Percentiles rank a stretch among this genome's conserved stretches.
phyloP scores from a whole-genome alignment of 495 filamentous ascomycete species.

The Lophiostoma macrostomum region DNA sequence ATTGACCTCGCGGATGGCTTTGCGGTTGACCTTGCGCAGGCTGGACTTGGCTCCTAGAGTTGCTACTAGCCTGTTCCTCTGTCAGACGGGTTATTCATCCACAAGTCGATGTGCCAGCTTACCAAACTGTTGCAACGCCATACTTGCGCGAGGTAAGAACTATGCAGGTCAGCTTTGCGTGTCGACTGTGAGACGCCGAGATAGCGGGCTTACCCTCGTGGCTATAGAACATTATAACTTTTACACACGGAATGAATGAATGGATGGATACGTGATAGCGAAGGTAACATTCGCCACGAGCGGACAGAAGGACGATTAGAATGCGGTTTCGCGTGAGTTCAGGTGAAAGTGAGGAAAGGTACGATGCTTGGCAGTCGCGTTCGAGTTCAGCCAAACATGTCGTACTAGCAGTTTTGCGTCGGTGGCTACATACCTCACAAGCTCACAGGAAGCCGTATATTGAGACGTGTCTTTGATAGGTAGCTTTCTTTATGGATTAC shows the following conservation, averaged over 20 bases:
- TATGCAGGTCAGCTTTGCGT: slow-evolving; percentile 40
- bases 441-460: too few relatives aligned
- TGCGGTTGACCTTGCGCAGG: slow-evolving; percentile 74
- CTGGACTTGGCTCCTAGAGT: slow-evolving; percentile 75
- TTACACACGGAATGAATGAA: slow-evolving; percentile 1
- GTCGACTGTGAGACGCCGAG: slow-evolving; percentile 2
- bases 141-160: slow-evolving; percentile 85
- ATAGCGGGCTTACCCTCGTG: slow-evolving; percentile 69
- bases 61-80: slow-evolving; percentile 72
- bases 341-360: slow-evolving; percentile 9
- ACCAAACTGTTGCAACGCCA: slow-evolving; percentile 95
- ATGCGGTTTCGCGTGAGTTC: background rate
- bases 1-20: slow-evolving; percentile 83
- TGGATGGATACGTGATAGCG: slow-evolving; percentile 3
- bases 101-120: too few relatives aligned
- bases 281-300: background rate
- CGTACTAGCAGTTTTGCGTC: too few relatives aligned
- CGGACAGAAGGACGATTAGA: slow-evolving; percentile 1
- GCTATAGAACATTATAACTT: slow-evolving; percentile 78
- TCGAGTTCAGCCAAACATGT: too few relatives aligned
- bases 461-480: background rate
- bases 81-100: background rate
- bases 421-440: too few relatives aligned
- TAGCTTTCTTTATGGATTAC: background rate
- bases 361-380: slow-evolving; percentile 5